Evolutionary conservation across 306 rosid genomes (phyloP).

Genomic region (Dryas octopetala): DNA sequence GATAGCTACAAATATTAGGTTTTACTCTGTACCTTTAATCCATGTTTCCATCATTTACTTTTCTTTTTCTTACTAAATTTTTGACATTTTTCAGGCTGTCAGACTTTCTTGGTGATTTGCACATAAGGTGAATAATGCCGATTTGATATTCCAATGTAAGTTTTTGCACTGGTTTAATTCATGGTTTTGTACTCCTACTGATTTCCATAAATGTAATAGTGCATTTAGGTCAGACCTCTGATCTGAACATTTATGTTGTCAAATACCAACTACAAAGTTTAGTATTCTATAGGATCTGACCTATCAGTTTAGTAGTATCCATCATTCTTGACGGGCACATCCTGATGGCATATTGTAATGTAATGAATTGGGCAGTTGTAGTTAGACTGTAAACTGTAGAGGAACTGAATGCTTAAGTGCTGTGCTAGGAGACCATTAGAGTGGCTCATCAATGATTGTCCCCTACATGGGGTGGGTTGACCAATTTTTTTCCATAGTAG

Average conservation of each 20-base stretch:
- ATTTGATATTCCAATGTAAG: slow-evolving; percentile 46
- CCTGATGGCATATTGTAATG: neutral
- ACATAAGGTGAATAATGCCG: slow-evolving; percentile 56
- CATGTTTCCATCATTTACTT: slow-evolving; percentile 1
- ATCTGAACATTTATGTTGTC: neutral
- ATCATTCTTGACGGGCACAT: neutral
- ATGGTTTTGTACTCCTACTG: neutral
- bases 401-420: neutral
- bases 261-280: neutral
- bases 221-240: neutral
- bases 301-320: neutral
- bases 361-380: neutral
- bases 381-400: neutral
- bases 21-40: slow-evolving; percentile 11
- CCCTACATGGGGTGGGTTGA: too few relatives aligned
- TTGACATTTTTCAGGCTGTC: slow-evolving; percentile 69
- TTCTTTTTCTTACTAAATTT: slow-evolving; percentile 12
- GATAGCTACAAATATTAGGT: slow-evolving; percentile 89
- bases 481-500: neutral
- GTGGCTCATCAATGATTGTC: too few relatives aligned
- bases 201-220: neutral
- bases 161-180: neutral
- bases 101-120: slow-evolving; percentile 76
- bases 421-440: too few relatives aligned
- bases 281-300: too few relatives aligned